phyloP scores from a whole-genome alignment of 768 basidiomycete species.

The Trametes villosa region DNA sequence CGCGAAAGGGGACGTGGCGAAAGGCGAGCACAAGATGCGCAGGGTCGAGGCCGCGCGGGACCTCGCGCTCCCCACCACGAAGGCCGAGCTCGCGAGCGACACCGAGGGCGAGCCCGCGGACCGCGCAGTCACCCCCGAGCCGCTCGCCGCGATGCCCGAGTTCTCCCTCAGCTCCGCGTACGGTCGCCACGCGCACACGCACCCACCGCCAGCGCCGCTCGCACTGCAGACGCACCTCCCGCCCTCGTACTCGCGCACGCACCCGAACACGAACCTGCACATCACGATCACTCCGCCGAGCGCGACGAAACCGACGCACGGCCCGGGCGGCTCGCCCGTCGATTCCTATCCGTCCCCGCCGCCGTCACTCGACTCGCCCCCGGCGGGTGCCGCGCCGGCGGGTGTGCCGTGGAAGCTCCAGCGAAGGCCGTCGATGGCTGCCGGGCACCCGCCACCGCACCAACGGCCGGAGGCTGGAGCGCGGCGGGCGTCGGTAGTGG shows the following conservation, averaged over 20 bases:
- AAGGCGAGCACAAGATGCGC: constrained; percentile 87
- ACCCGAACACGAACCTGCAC: constrained; percentile 33
- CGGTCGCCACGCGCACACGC: constrained; percentile 25
- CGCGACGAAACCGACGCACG: constrained; percentile 16
- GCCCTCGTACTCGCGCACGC: constrained; percentile 31
- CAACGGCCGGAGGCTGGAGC: constrained; percentile 8
- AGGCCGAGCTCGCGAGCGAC: constrained; percentile 58
- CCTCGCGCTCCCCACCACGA: constrained; percentile 69
- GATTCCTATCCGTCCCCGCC: constrained; percentile 46
- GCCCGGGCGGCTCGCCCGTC: constrained; percentile 29
- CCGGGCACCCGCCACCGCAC: constrained; percentile 24
- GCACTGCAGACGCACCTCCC: constrained; percentile 23
- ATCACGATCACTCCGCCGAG: constrained; percentile 34
- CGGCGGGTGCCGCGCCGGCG: constrained; percentile 22
- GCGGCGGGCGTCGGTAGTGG: constrained; percentile 17
- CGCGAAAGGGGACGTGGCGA: constrained; percentile 90
- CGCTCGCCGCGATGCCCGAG: constrained; percentile 17
- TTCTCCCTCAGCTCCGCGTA: constrained; percentile 25
- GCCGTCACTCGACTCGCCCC: constrained; percentile 44
- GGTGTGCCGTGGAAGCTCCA: constrained; percentile 1
- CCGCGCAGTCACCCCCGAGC: constrained; percentile 10
- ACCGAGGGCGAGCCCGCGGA: constrained; percentile 28
- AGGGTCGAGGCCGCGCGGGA: constrained; percentile 74
- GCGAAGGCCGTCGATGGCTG: constrained; percentile 21
- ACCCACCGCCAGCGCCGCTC: neutral